Evolutionary conservation across 2,329 filamentous ascomycete genomes (phyloP).

Genomic region (Fusarium anguioides): DNA sequence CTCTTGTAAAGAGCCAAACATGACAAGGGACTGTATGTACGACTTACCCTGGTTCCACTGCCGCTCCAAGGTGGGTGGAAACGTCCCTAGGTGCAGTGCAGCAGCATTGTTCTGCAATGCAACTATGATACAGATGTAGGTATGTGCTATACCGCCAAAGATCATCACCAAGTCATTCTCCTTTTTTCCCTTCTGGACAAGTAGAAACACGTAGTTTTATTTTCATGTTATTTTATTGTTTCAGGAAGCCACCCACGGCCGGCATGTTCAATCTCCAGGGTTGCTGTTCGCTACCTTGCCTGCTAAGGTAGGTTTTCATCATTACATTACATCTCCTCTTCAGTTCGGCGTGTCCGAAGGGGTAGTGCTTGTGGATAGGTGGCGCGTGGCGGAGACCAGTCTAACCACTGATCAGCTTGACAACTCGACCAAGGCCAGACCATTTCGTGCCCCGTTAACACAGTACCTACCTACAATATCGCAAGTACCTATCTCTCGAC

Average conservation of each 20-base stretch:
- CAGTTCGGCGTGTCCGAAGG: slow-evolving; percentile 34
- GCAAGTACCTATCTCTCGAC: slow-evolving; percentile 7
- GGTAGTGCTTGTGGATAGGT: slow-evolving; percentile 35
- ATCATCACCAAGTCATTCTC: slow-evolving; percentile 14
- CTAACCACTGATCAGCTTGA: slow-evolving; percentile 28
- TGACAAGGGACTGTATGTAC: slow-evolving; percentile 3
- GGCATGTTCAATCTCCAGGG: slow-evolving; percentile 1
- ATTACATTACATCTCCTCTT: slow-evolving; percentile 12
- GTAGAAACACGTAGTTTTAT: background rate
- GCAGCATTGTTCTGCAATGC: slow-evolving; percentile 10
- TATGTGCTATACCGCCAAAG: slow-evolving; percentile 5
- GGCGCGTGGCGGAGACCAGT: slow-evolving; percentile 31
- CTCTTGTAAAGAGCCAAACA: slow-evolving; percentile 26
- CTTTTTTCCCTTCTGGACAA: background rate
- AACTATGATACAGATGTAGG: background rate
- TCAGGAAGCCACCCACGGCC: slow-evolving; percentile 16
- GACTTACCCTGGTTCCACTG: slow-evolving; percentile 29
- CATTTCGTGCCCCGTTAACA: background rate
- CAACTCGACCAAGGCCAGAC: slow-evolving; percentile 12
- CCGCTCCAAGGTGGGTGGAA: slow-evolving; percentile 26
- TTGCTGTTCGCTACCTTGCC: background rate
- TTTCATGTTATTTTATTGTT: background rate
- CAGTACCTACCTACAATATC: background rate
- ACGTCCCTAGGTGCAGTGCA: slow-evolving; percentile 31
- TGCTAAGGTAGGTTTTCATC: background rate